phyloP scores from a whole-genome alignment of 2,329 filamentous ascomycete species.

The Verticillium nubilum region DNA sequence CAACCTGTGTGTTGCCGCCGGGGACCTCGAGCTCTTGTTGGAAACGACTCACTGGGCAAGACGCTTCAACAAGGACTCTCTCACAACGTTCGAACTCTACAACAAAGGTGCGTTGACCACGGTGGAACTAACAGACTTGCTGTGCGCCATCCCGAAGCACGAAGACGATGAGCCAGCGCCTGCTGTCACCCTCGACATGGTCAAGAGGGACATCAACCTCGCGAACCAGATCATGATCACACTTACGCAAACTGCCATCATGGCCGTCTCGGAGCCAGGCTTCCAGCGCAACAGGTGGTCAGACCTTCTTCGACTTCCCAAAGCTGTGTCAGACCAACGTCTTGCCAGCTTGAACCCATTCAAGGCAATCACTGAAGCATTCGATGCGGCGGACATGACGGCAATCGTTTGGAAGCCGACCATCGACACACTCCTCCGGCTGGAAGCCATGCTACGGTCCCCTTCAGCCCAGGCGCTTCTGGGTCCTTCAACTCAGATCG shows the following conservation, averaged over 20 bases:
- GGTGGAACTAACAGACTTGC: conserved; percentile 13
- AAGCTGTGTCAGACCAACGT: conserved; percentile 2
- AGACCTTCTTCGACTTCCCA: not conserved
- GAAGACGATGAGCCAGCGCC: not conserved
- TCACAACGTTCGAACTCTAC: conserved; percentile 13
- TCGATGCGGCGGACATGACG: not conserved
- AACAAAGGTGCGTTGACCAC: conserved; percentile 3
- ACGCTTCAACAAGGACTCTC: conserved; percentile 22
- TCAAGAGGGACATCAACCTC: not conserved
- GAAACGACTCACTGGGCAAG: conserved; percentile 20
- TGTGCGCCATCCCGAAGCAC: not conserved
- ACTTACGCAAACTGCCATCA: conserved; percentile 5
- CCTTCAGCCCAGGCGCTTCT: conserved; percentile 5
- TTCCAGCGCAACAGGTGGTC: conserved; percentile 4
- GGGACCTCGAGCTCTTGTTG: conserved; percentile 15
- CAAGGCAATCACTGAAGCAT: not conserved
- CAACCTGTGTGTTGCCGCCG: conserved; percentile 18
- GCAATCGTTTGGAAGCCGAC: conserved; percentile 24
- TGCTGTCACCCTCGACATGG: not conserved
- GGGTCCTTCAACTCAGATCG: conserved; percentile 2
- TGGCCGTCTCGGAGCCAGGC: conserved; percentile 7
- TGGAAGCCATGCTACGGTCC: conserved; percentile 8
- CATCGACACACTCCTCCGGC: conserved; percentile 17
- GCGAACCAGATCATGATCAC: conserved; percentile 9
- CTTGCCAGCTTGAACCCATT: conserved; percentile 2